Conservation (phyloP, 306 rosid genomes). For the Cicer arietinum region DNA sequence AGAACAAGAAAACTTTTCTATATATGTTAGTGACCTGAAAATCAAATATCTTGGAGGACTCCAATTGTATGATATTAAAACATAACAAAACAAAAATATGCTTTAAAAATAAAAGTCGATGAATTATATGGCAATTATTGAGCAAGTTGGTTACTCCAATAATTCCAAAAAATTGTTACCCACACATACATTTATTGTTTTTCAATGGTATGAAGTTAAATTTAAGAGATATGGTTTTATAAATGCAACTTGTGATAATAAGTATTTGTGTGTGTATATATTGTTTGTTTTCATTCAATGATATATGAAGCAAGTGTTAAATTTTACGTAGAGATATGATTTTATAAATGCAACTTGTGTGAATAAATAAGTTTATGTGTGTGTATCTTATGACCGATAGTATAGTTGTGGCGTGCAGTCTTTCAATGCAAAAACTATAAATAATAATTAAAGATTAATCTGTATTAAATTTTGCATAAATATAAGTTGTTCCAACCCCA, state of each 20-base stretch:
- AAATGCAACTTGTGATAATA: constrained; percentile 44
- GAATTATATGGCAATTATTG: constrained; percentile 37
- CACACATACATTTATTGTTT: constrained; percentile 6
- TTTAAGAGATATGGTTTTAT: constrained; percentile 37
- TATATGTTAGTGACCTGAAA: neutral
- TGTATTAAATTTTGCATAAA: neutral
- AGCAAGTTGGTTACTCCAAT: constrained; percentile 24
- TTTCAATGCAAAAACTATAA: constrained; percentile 19
- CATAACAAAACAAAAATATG: neutral
- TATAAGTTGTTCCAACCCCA: constrained; percentile 19
- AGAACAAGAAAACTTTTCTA: neutral
- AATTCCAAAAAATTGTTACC: constrained; percentile 11
- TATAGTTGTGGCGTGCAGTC: constrained; percentile 33
- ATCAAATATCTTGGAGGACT: neutral
- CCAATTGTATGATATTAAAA: constrained; percentile 12
- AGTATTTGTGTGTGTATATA: neutral
- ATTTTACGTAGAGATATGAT: constrained; percentile 24
- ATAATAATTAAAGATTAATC: neutral
- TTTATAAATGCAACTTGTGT: constrained; percentile 46
- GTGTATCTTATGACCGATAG: neutral
- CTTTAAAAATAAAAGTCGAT: neutral
- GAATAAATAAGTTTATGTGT: constrained; percentile 14
- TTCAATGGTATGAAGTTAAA: constrained; percentile 10
- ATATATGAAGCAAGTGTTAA: constrained; percentile 7
- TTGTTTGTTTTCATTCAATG: too few relatives aligned